Conservation (phyloP, 768 basidiomycete genomes). For the Neoboletus brunneissimus region DNA sequence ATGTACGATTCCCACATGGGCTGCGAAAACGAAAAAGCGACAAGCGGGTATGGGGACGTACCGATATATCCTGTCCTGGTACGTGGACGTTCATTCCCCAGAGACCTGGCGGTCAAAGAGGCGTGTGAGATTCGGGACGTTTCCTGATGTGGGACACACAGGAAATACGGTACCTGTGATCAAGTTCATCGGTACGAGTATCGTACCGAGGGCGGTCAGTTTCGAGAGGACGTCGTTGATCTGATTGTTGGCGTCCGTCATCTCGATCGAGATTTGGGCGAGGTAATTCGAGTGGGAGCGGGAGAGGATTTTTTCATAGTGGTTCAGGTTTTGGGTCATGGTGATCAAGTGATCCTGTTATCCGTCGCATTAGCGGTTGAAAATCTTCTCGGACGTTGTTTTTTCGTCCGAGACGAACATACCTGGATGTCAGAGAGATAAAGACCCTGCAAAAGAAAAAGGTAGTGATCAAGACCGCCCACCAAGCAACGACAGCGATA, state of each 20-base stretch:
- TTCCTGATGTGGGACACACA: too few species aligned
- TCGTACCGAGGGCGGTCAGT: conserved; percentile 94
- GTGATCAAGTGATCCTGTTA: conserved; percentile 92
- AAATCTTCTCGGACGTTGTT: neutral
- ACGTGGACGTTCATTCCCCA: conserved; percentile 99
- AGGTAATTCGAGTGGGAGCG: conserved; percentile 99
- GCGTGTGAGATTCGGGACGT: neutral
- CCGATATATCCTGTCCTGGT: conserved; percentile 70
- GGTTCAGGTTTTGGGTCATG: conserved; percentile 99
- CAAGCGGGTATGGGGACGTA: conserved; percentile 21
- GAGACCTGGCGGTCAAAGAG: conserved; percentile 48
- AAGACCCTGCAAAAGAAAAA: conserved; percentile 57
- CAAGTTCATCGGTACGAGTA: conserved; percentile 96
- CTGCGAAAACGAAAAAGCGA: neutral
- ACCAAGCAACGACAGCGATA: neutral
- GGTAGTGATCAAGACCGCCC: neutral
- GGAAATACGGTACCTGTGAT: conserved; percentile 69
- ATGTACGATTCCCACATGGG: neutral
- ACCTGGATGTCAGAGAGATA: conserved; percentile 95
- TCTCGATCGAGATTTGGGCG: conserved; percentile 99
- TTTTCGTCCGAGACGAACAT: neutral
- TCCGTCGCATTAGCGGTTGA: conserved; percentile 1
- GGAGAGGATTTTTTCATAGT: conserved; percentile 99
- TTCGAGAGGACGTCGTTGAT: conserved; percentile 99
- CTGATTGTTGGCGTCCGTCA: conserved; percentile 99